Percentiles rank a stretch among this genome's conserved stretches.
Conservation (phyloP, 495 filamentous ascomycete species). For the Trichoderma parareesei region DNA sequence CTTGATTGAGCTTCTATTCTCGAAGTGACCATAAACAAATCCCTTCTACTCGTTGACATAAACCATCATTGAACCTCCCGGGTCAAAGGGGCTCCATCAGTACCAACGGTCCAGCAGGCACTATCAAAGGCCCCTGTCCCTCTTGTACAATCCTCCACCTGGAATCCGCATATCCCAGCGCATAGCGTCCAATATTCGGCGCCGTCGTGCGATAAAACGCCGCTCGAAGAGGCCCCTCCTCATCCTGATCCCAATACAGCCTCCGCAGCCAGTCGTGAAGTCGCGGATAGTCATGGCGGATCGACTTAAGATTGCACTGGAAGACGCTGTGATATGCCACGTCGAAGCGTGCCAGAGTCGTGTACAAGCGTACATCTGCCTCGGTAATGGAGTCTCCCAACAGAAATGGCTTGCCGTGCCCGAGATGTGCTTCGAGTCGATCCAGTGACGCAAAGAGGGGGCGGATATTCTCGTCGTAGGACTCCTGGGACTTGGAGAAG, state of each 20-base stretch:
- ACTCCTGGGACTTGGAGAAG: conserved; percentile 50
- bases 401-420: conserved; percentile 49
- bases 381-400: conserved; percentile 62
- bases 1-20: no score
- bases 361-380: conserved; percentile 70
- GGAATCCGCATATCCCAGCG: conserved; percentile 19
- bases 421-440: conserved; percentile 56
- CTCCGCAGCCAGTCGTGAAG: conserved; percentile 60
- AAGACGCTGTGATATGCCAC: conserved; percentile 76
- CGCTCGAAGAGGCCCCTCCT: conserved; percentile 17
- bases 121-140: conserved; percentile 19
- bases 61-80: no score
- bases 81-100: conserved; percentile 21
- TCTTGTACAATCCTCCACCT: conserved; percentile 18
- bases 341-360: conserved; percentile 73
- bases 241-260: conserved; percentile 60
- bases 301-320: conserved; percentile 71
- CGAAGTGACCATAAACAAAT: no score
- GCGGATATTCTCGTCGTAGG: conserved; percentile 57
- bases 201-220: conserved; percentile 52
- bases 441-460: conserved; percentile 66
- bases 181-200: conserved; percentile 20
- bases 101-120: conserved; percentile 24
- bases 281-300: conserved; percentile 63
- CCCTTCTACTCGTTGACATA: no score